These are phyloP conservation scores for Knoxia roxburghii DNA, from an alignment of 257 asterid species.

Conservation along the genomic window DNA sequence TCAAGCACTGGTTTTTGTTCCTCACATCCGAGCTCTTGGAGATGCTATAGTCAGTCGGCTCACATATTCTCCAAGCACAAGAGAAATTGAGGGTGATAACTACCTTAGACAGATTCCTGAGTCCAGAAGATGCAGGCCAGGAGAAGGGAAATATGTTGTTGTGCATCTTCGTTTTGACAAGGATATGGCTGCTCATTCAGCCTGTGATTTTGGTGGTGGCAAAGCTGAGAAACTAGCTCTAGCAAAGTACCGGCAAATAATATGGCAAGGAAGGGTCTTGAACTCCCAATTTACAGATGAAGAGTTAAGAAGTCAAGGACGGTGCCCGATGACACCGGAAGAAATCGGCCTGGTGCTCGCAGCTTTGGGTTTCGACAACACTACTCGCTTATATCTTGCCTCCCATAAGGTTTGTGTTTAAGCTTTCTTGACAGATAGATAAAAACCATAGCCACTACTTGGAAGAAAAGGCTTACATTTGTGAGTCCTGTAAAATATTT, in stretches of 20 bases:
- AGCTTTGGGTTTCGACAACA: slow-evolving; percentile 92
- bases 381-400: slow-evolving; percentile 83
- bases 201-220: slow-evolving; percentile 99
- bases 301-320: slow-evolving; percentile 94
- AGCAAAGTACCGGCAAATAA: slow-evolving; percentile 90
- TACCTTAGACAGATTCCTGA: slow-evolving; percentile 38
- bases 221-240: slow-evolving; percentile 92
- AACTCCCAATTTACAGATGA: slow-evolving; percentile 96
- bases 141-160: slow-evolving; percentile 68
- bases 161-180: slow-evolving; percentile 97
- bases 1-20: slow-evolving; percentile 80
- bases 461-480: no score
- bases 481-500: no score
- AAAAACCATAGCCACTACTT: background rate
- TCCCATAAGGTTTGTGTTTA: slow-evolving; percentile 72
- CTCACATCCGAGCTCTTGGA: slow-evolving; percentile 82
- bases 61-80: slow-evolving; percentile 41
- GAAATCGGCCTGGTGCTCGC: slow-evolving; percentile 94
- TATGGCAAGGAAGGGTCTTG: slow-evolving; percentile 95
- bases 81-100: slow-evolving; percentile 34
- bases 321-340: slow-evolving; percentile 98
- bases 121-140: slow-evolving; percentile 32
- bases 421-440: background rate
- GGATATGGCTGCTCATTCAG: slow-evolving; percentile 99
- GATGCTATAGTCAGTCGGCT: slow-evolving; percentile 81